Base-by-base conservation (phyloP, 805 yeast genomes). In the Barnettozyma siamensis region DNA sequence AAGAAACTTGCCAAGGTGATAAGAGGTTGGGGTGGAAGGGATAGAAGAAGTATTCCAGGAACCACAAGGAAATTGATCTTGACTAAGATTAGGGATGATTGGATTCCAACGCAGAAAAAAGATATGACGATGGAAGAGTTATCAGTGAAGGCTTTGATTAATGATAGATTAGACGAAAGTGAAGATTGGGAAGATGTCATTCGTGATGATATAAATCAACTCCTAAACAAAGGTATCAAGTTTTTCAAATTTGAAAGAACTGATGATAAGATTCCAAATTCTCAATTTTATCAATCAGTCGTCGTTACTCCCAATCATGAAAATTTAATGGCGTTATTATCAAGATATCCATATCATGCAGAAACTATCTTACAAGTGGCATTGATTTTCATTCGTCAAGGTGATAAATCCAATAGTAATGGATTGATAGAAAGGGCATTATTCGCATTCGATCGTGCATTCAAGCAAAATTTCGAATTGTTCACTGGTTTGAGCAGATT, bases 21-120 rank as follows among this genome's bases (percentile, higher is more conserved):
- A 1, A 70, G 85, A 51, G 88, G 88, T 19, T 87, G 95, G 95
- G 83, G 88, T 34, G 95, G 95, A 0, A 74, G 76, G 47, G 94
- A 86, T 53, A 76, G 80, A 46, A 63, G 83, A 36, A 65, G 77
- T 6, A 75, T 85, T 3, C 96, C 96, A 0, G 91, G 91, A 21
- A 76, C 86, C 1, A 62, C 77, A 0, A 70, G 88, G 47, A 83
- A 83, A 50, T 63, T 87, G 36, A 66, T 74, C 11, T 65, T 88
- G 45, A 79, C 94, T 0, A 80, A 80, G 52, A 77, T 87, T 34
- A 74, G 83, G 55, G 88, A 83, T 45, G 89, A 84, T 55, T 86
- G 89, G 86, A 55, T 84, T 7, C 95, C 95, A 1, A 76, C 86
- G 0, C 63, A 72, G 21, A 69, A 71, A 42, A 81, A 78, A 45